Conservation (phyloP, 805 yeast genomes). For the Pichia deserticola region DNA sequence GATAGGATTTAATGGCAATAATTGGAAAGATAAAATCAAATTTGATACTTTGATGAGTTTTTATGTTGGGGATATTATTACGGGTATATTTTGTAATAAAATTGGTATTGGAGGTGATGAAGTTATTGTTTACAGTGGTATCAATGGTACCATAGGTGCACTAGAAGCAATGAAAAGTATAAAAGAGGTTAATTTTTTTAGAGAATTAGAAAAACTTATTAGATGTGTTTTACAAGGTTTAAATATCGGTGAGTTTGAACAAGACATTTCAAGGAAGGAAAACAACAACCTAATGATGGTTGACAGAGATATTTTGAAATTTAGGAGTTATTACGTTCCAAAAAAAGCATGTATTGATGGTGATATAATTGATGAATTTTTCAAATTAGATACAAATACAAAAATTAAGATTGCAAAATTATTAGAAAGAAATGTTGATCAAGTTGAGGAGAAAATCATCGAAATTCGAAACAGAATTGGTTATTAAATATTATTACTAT, state of each 20-base stretch:
- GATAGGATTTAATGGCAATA: neutral
- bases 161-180: conserved; percentile 59
- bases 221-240: conserved; percentile 32
- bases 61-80: conserved; percentile 63
- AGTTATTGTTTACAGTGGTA: conserved; percentile 59
- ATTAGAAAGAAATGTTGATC: conserved; percentile 40
- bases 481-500: conserved; percentile 10
- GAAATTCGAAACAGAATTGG: conserved; percentile 41
- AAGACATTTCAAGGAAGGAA: conserved; percentile 27
- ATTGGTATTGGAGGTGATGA: conserved; percentile 60
- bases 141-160: conserved; percentile 77
- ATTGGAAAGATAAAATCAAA: conserved; percentile 17
- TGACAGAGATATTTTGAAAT: conserved; percentile 62
- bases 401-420: conserved; percentile 33
- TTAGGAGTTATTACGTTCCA: conserved; percentile 78
- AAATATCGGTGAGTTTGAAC: conserved; percentile 19
- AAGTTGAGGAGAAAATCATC: conserved; percentile 43
- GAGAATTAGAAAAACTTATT: conserved; percentile 43
- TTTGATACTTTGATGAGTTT: conserved; percentile 49
- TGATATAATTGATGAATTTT: conserved; percentile 64
- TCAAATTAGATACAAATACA: conserved; percentile 26
- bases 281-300: conserved; percentile 30
- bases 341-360: conserved; percentile 77
- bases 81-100: conserved; percentile 47
- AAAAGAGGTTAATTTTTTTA: conserved; percentile 54